These are phyloP conservation scores for Rhizopogon rudus DNA, from an alignment of 768 basidiomycete species.

Conservation along the genomic window DNA sequence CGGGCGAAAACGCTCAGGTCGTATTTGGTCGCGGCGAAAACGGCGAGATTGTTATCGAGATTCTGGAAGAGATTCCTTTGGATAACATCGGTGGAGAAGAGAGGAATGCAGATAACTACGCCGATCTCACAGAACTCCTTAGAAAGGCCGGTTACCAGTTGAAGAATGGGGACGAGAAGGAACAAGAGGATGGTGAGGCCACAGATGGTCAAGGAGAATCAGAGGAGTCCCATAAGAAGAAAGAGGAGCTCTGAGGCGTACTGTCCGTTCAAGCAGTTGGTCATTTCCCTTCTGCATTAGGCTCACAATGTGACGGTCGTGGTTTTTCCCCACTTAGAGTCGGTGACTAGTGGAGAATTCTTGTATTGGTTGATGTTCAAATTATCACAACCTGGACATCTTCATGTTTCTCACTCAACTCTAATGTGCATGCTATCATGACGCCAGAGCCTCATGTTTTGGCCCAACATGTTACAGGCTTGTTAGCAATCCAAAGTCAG, in stretches of 20 bases:
- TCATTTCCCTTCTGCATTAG: background rate
- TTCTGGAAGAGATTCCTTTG: slow-evolving; percentile 40
- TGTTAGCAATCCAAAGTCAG: background rate
- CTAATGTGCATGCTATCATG: background rate
- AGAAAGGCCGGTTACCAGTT: slow-evolving; percentile 42
- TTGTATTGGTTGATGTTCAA: background rate
- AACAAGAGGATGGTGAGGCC: slow-evolving; percentile 17
- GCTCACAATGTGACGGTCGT: slow-evolving; percentile 4
- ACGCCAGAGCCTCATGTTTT: background rate
- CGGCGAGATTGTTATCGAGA: slow-evolving; percentile 37
- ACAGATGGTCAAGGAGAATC: slow-evolving; percentile 25
- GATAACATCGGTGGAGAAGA: slow-evolving; percentile 26
- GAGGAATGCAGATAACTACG: slow-evolving; percentile 33
- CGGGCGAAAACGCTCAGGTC: slow-evolving; percentile 29
- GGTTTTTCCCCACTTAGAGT: slow-evolving; percentile 6
- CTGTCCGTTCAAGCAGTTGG: background rate
- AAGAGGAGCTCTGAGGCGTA: slow-evolving; percentile 27
- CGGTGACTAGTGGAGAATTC: background rate
- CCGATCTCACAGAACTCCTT: slow-evolving; percentile 44
- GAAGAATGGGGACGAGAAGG: slow-evolving; percentile 32
- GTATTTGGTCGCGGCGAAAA: slow-evolving; percentile 38
- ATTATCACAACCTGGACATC: background rate
- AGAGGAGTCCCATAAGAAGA: slow-evolving; percentile 24
- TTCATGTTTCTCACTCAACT: background rate
- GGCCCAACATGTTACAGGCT: background rate